Conservation (phyloP, 2,329 filamentous ascomycete species). For the Ceratocystis variospora region DNA sequence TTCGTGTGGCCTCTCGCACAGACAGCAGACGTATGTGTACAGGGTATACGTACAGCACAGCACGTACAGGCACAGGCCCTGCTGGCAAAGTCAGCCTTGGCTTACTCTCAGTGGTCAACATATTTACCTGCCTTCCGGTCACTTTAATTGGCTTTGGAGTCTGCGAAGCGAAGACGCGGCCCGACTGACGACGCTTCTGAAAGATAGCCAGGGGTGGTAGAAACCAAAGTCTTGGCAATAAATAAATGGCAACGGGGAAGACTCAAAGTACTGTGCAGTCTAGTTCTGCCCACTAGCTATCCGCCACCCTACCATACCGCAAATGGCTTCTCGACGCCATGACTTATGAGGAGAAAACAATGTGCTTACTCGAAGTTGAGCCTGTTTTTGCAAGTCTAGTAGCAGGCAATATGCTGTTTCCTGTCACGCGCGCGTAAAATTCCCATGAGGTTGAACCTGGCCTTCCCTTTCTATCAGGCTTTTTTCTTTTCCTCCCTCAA, state of each 20-base stretch:
- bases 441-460: not conserved
- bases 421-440: not conserved
- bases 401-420: not conserved
- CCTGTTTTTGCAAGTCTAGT: no score
- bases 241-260: not conserved
- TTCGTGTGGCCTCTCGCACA: not conserved
- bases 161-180: slow-evolving; percentile 1
- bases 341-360: no score
- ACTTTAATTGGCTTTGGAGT: not conserved
- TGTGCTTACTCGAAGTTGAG: no score
- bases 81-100: not conserved
- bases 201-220: not conserved
- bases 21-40: not conserved
- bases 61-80: not conserved
- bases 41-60: not conserved
- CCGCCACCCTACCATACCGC: not conserved
- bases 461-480: not conserved
- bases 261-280: not conserved
- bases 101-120: not conserved
- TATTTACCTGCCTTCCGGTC: not conserved
- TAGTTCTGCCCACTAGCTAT: not conserved
- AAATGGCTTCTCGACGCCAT: not conserved
- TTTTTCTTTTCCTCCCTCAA: not conserved
- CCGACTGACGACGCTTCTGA: slow-evolving; percentile 2
- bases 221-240: not conserved